Percentiles rank a stretch among this genome's conserved stretches.
These are phyloP conservation scores for Solanum appendiculatum DNA, from an alignment of 257 asterid genomes.

Conservation along the genomic window DNA sequence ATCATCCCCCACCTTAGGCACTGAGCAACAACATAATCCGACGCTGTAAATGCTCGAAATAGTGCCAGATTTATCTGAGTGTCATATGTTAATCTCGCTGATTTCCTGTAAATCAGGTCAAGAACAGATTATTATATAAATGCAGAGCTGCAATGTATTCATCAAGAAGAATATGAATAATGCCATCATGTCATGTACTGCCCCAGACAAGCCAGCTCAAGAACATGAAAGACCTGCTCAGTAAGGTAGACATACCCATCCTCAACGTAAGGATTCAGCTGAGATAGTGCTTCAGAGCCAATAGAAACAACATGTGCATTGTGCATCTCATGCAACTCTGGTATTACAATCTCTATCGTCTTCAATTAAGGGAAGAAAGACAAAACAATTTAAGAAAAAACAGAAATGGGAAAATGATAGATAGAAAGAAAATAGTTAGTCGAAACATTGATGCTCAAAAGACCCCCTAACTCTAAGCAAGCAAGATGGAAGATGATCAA, in stretches of 20 bases:
- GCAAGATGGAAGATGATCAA: background rate
- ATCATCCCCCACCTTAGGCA: conserved; percentile 54
- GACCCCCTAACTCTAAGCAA: background rate
- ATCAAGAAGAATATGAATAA: background rate
- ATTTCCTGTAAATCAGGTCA: conserved; percentile 34
- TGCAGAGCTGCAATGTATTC: background rate
- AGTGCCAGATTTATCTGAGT: conserved; percentile 72
- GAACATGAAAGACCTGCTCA: background rate
- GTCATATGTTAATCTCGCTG: conserved; percentile 48
- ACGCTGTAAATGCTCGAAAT: conserved; percentile 65
- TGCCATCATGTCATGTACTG: background rate
- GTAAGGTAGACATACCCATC: conserved; percentile 55
- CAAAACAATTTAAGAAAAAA: background rate
- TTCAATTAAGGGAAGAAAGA: conserved; percentile 12
- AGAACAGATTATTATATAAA: background rate
- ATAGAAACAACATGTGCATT: conserved; percentile 75
- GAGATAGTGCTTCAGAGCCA: conserved; percentile 72
- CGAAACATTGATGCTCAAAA: background rate
- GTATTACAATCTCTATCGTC: conserved; percentile 78
- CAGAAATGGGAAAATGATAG: background rate
- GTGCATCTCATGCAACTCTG: conserved; percentile 92
- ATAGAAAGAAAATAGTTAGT: background rate
- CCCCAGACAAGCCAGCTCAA: background rate
- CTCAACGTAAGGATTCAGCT: conserved; percentile 65
- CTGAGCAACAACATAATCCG: conserved; percentile 91